Percentiles rank a stretch among this genome's conserved stretches.
These are phyloP conservation scores for Shiraia bambusicola DNA, from an alignment of 2,329 filamentous ascomycete genomes.

Conservation along the genomic window DNA sequence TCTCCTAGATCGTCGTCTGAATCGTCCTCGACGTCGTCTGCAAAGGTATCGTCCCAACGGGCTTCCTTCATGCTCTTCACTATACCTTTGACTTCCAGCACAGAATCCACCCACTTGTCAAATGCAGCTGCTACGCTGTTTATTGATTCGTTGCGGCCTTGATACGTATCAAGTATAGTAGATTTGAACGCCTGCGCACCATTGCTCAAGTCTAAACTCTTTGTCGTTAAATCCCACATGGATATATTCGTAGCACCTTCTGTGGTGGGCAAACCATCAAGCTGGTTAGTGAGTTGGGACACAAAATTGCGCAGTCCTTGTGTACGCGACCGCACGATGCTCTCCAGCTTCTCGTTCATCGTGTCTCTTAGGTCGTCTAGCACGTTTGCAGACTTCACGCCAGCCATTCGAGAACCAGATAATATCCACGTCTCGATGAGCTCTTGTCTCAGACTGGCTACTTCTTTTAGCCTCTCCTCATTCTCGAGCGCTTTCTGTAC, in stretches of 20 bases:
- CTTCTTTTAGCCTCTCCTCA: slow-evolving; percentile 65
- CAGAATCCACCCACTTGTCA: slow-evolving; percentile 69
- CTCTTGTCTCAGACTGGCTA: slow-evolving; percentile 69
- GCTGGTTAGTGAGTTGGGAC: slow-evolving; percentile 61
- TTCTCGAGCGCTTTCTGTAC: slow-evolving; percentile 61
- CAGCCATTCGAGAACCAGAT: slow-evolving; percentile 63
- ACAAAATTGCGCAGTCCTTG: slow-evolving; percentile 66
- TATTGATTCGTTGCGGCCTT: slow-evolving; percentile 71
- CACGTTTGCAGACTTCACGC: slow-evolving; percentile 68
- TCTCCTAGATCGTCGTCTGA: slow-evolving; percentile 73
- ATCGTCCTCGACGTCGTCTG: slow-evolving; percentile 69
- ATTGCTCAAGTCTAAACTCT: slow-evolving; percentile 65
- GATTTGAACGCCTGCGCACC: slow-evolving; percentile 70
- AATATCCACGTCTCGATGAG: slow-evolving; percentile 76
- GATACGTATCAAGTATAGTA: slow-evolving; percentile 66
- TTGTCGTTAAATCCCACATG: slow-evolving; percentile 68
- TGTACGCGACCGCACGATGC: slow-evolving; percentile 64
- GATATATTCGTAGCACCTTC: slow-evolving; percentile 48
- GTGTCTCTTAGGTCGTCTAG: slow-evolving; percentile 67
- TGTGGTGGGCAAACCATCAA: slow-evolving; percentile 60
- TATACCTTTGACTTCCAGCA: slow-evolving; percentile 65
- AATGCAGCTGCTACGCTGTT: slow-evolving; percentile 65
- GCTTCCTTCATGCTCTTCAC: slow-evolving; percentile 67
- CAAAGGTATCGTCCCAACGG: slow-evolving; percentile 74
- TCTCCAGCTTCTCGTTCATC: slow-evolving; percentile 68